Conservation (phyloP, 1,139 yeast genomes). For the Saccharomyces hybrid region DNA sequence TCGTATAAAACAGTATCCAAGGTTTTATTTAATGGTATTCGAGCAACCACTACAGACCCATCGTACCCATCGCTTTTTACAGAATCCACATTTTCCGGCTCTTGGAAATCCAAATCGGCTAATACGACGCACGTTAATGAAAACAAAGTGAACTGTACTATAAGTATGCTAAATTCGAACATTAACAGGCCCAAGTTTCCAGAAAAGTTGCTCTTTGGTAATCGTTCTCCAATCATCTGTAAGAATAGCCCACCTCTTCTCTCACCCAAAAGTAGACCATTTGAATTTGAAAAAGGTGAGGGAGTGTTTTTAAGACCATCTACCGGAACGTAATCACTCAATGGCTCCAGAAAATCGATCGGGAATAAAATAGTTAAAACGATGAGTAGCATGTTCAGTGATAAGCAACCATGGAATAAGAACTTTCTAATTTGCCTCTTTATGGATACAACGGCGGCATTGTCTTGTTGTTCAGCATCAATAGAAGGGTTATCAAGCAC, state of each 20-base stretch:
- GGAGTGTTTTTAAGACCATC: conserved; percentile 25
- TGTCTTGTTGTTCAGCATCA: background rate
- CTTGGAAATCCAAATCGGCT: conserved; percentile 22
- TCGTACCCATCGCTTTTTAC: conserved; percentile 9
- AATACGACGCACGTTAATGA: conserved; percentile 32
- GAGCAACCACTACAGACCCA: conserved; percentile 2
- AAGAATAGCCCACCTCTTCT: conserved; percentile 33
- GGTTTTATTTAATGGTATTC: background rate
- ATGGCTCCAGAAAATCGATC: conserved; percentile 16
- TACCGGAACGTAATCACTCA: conserved; percentile 13
- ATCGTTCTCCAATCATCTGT: conserved; percentile 39
- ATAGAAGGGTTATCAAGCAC: conserved; percentile 1
- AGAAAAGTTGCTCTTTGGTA: conserved; percentile 29
- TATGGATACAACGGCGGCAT: conserved; percentile 15
- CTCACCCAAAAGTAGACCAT: conserved; percentile 27
- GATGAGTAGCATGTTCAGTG: conserved; percentile 26
- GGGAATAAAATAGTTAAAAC: conserved; percentile 25
- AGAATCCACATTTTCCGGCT: conserved; percentile 2
- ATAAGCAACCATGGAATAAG: conserved; percentile 23
- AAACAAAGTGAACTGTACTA: conserved; percentile 31
- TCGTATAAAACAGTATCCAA: background rate
- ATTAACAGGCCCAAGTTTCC: conserved; percentile 29
- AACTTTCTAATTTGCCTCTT: conserved; percentile 23
- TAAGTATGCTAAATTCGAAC: conserved; percentile 28
- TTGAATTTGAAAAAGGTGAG: conserved; percentile 25